These are phyloP conservation scores for Allomyces macrogynus DNA, from an alignment of 192 early-diverging fungal species.

Conservation along the genomic window DNA sequence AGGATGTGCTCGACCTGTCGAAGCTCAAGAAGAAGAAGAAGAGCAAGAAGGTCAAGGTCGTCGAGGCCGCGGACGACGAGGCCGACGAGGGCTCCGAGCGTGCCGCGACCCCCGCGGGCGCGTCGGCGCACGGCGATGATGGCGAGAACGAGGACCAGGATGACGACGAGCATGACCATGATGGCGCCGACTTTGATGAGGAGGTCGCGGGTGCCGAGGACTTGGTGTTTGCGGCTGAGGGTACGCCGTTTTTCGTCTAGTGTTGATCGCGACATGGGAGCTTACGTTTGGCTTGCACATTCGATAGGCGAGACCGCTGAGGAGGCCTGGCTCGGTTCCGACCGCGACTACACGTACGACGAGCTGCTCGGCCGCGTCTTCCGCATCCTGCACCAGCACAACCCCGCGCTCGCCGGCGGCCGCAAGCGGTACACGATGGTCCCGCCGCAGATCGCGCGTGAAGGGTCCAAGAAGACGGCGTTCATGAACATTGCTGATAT, in stretches of 20 bases:
- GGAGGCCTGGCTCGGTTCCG: constrained; percentile 71
- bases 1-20: constrained; percentile 21
- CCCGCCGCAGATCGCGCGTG: constrained; percentile 71
- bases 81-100: constrained; percentile 6
- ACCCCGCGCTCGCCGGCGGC: constrained; percentile 78
- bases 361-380: constrained; percentile 84
- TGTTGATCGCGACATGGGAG: neutral
- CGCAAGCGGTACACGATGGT: constrained; percentile 87
- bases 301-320: constrained; percentile 37
- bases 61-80: constrained; percentile 13
- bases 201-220: constrained; percentile 14
- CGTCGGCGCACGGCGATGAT: neutral
- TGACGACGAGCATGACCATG: constrained; percentile 18
- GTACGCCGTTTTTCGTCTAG: constrained; percentile 9
- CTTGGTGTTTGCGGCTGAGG: constrained; percentile 13
- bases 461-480: constrained; percentile 87
- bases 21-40: constrained; percentile 42
- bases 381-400: constrained; percentile 73
- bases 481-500: constrained; percentile 96
- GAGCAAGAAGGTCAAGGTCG: constrained; percentile 23
- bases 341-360: constrained; percentile 83
- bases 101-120: constrained; percentile 2
- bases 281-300: constrained; percentile 28
- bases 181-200: constrained; percentile 8
- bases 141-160: constrained; percentile 10